A percentile compares a stretch with the other conserved stretches of the same genome.
phyloP scores from a whole-genome alignment of 352 stramenopile species.

The Phytophthora multivora region DNA sequence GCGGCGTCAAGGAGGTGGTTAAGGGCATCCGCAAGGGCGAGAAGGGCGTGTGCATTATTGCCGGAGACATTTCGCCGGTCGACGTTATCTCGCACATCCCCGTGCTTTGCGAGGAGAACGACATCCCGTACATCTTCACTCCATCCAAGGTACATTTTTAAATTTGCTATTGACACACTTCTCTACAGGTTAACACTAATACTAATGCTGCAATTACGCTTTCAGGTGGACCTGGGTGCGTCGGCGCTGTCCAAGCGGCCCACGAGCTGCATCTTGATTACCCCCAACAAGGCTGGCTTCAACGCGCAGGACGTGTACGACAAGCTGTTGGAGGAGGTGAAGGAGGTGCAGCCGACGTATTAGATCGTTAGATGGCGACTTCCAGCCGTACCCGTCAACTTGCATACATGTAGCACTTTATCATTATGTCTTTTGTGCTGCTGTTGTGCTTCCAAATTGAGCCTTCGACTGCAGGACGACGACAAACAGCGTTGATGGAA shows the following conservation, averaged over 20 bases:
- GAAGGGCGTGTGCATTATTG: slow-evolving; percentile 98
- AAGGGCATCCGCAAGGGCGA: slow-evolving; percentile 98
- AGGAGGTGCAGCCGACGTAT: slow-evolving; percentile 87
- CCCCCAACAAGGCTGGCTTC: slow-evolving; percentile 91
- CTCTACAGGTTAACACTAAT: slow-evolving; percentile 7
- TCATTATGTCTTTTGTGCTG: slow-evolving; percentile 25
- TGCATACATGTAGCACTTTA: slow-evolving; percentile 54
- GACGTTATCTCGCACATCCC: slow-evolving; percentile 99
- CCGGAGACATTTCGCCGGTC: slow-evolving; percentile 99
- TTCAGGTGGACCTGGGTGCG: slow-evolving; percentile 91
- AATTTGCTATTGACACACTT: slow-evolving; percentile 4
- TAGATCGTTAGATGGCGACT: slow-evolving; percentile 46
- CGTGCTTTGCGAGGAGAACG: slow-evolving; percentile 98
- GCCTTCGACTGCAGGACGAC: slow-evolving; percentile 21
- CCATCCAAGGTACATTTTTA: slow-evolving; percentile 91
- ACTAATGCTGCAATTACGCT: neutral
- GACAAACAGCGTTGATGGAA: slow-evolving; percentile 7
- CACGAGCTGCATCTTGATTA: slow-evolving; percentile 98
- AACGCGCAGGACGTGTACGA: slow-evolving; percentile 90
- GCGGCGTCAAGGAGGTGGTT: slow-evolving; percentile 99
- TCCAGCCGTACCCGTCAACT: slow-evolving; percentile 22
- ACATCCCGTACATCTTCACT: slow-evolving; percentile 99
- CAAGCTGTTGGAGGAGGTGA: slow-evolving; percentile 89
- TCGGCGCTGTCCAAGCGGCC: slow-evolving; percentile 97
- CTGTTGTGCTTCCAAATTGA: slow-evolving; percentile 28